Conservation (phyloP, 805 yeast genomes). For the Saturnispora bothae region DNA sequence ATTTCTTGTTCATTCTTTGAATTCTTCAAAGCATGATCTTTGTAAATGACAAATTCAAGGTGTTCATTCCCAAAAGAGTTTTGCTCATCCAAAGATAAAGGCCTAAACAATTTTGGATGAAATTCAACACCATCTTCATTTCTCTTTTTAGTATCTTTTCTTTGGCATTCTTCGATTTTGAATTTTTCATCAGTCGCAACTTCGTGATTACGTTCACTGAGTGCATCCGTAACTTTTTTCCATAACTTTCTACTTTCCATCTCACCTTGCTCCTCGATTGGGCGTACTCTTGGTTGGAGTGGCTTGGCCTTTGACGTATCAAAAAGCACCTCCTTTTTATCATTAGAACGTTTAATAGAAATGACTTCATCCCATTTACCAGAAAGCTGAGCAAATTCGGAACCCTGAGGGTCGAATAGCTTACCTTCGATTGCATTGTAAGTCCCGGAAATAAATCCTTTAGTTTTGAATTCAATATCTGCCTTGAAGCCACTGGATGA, state of each 20-base stretch:
- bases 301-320: slow-evolving; percentile 50
- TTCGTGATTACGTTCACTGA: slow-evolving; percentile 69
- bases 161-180: slow-evolving; percentile 79
- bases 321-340: slow-evolving; percentile 39
- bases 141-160: slow-evolving; percentile 62
- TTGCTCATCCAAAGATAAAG: slow-evolving; percentile 27
- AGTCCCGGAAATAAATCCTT: slow-evolving; percentile 87
- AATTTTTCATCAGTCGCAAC: slow-evolving; percentile 83
- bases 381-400: slow-evolving; percentile 45
- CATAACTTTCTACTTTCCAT: slow-evolving; percentile 77
- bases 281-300: slow-evolving; percentile 60
- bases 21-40: slow-evolving; percentile 29
- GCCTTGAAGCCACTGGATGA: slow-evolving; percentile 53
- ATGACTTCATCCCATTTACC: slow-evolving; percentile 94
- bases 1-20: slow-evolving; percentile 30
- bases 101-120: slow-evolving; percentile 67
- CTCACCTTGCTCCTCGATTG: slow-evolving; percentile 67
- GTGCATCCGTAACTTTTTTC: slow-evolving; percentile 71
- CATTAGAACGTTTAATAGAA: slow-evolving; percentile 36
- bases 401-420: slow-evolving; percentile 41
- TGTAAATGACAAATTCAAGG: slow-evolving; percentile 59
- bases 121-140: slow-evolving; percentile 70
- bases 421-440: slow-evolving; percentile 82
- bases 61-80: slow-evolving; percentile 27
- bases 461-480: slow-evolving; percentile 87